Conservation (phyloP, 305 asterid genomes). For the Coffea humblotiana region DNA sequence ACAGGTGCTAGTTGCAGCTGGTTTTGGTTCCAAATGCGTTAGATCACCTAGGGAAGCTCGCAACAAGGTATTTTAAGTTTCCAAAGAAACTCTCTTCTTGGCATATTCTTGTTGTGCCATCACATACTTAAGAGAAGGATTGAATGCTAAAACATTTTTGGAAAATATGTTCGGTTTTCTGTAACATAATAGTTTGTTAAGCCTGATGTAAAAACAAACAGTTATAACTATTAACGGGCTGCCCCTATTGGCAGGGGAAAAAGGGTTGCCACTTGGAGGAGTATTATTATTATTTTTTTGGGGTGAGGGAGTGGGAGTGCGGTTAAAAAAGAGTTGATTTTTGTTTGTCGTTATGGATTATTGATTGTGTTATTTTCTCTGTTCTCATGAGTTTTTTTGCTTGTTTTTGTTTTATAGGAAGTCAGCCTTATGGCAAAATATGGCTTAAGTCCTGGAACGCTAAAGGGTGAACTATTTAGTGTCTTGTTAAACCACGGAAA, state of each 20-base stretch:
- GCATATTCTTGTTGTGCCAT: constrained; percentile 10
- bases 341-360: background rate
- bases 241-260: background rate
- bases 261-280: background rate
- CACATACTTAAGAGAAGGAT: background rate
- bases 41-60: constrained; percentile 36
- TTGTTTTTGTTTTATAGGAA: constrained; percentile 53
- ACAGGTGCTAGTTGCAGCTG: constrained; percentile 81
- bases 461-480: constrained; percentile 84
- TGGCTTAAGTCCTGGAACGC: constrained; percentile 73
- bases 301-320: background rate
- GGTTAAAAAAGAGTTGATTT: background rate
- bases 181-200: background rate
- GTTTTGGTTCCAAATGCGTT: constrained; percentile 73
- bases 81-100: constrained; percentile 24
- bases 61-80: constrained; percentile 57
- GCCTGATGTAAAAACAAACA: background rate
- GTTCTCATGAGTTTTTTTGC: constrained; percentile 19
- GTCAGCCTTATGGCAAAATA: constrained; percentile 69
- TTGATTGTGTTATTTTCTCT: background rate
- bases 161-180: background rate
- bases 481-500: constrained; percentile 66
- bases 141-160: background rate
- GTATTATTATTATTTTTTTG: too few species aligned
- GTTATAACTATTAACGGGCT: background rate